Percentiles rank a stretch among this genome's conserved stretches.
phyloP scores from a whole-genome alignment of 1,284 basidiomycete genomes.

The Sanghuangporus baumii region DNA sequence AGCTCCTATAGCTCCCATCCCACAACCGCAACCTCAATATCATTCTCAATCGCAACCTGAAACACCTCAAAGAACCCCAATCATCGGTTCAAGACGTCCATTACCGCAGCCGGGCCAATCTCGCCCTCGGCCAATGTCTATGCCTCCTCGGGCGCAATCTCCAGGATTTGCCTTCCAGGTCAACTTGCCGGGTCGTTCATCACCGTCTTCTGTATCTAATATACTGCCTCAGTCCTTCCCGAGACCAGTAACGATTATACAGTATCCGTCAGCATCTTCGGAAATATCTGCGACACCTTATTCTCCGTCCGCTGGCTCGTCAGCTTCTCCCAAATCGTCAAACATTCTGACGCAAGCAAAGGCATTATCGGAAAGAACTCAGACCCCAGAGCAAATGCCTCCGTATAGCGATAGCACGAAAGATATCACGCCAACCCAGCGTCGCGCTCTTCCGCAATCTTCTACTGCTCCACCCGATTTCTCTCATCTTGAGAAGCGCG shows the following conservation, averaged over 20 bases:
- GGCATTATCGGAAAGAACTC: background rate
- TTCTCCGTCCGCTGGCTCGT: background rate
- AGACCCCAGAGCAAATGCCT: background rate
- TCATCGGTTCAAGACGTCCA: conserved; percentile 1
- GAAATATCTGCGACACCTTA: background rate
- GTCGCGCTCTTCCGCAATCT: conserved; percentile 7
- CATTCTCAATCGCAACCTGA: background rate
- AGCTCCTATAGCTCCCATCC: background rate
- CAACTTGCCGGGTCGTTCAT: conserved; percentile 5
- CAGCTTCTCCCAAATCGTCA: background rate
- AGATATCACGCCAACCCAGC: conserved; percentile 1
- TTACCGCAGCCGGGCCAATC: conserved; percentile 9
- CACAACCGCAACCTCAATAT: conserved; percentile 1
- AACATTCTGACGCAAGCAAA: background rate
- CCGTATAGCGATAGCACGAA: background rate
- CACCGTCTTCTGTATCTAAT: conserved; percentile 6
- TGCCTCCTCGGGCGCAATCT: conserved; percentile 13
- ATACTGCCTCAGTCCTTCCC: conserved; percentile 1
- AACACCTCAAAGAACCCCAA: background rate
- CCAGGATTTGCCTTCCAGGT: background rate
- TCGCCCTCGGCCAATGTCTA: conserved; percentile 11
- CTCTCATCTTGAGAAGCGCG: conserved; percentile 2
- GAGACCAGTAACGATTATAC: background rate
- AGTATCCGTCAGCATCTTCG: too few relatives aligned
- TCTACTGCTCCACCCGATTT: conserved; percentile 2